phyloP scores from a whole-genome alignment of 768 basidiomycete species.

The Filobasidium wieringae region DNA sequence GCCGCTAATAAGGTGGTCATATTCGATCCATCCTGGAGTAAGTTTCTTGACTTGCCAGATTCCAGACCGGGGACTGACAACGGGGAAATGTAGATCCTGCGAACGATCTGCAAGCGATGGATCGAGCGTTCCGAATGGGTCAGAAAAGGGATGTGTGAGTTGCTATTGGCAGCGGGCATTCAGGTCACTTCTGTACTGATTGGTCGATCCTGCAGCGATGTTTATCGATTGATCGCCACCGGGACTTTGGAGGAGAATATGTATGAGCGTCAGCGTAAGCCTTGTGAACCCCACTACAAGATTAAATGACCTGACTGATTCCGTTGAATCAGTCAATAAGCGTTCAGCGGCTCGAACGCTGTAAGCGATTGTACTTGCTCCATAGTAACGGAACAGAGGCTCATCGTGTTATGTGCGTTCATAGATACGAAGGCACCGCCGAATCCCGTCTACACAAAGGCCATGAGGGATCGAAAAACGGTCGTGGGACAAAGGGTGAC shows the following conservation, averaged over 20 bases:
- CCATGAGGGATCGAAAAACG: constrained; percentile 27
- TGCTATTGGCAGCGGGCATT: not conserved
- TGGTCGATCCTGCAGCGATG: constrained; percentile 19
- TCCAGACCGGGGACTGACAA: not conserved
- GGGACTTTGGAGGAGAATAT: constrained; percentile 37
- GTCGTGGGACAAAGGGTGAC: constrained; percentile 29
- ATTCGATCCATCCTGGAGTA: constrained; percentile 94
- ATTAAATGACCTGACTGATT: not conserved
- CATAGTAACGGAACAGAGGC: too few species aligned
- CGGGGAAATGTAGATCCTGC: constrained; percentile 58
- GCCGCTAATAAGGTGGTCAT: constrained; percentile 87
- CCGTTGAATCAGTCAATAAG: constrained; percentile 1
- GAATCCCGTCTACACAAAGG: constrained; percentile 33
- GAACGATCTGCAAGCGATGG: constrained; percentile 61
- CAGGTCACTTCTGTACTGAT: too few species aligned
- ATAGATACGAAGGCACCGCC: constrained; percentile 28
- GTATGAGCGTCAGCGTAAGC: constrained; percentile 35
- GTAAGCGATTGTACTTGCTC: not conserved
- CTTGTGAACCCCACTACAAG: not conserved
- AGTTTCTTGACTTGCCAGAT: constrained; percentile 31
- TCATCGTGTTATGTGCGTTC: too few species aligned
- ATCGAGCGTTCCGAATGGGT: constrained; percentile 37
- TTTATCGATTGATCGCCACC: constrained; percentile 34
- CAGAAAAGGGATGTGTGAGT: constrained; percentile 35
- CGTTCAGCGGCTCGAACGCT: constrained; percentile 9